Evolutionary conservation across 108 stramenopile species (phyloP), one percentile per base, ranked within the genome.

Genomic region (Cylindrotheca closterium): DNA sequence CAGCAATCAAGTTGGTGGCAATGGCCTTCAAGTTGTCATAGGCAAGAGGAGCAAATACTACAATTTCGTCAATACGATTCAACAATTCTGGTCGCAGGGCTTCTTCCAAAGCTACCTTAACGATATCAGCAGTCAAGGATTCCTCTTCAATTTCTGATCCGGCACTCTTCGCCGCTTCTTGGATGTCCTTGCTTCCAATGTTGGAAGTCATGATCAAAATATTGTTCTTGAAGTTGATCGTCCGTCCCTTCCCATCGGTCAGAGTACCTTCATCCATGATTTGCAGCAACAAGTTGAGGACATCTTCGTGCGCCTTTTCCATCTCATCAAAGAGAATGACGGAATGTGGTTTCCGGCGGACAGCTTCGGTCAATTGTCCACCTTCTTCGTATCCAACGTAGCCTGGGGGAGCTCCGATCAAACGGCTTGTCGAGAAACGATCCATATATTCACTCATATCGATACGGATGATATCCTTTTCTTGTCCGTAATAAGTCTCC

Each of bases 121-220:
- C 85, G 18, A 75, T 46, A 21, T 68, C 61, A 0, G 77, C 60
- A 29, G 67, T 73, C 48, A 68, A 50, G 55, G 63, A 50, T 10
- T 18, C 19, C 52, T 66, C 67, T 15, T 65, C 58, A 22, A 58
- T 56, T 1, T 74, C 81, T 18, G 58, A 59, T 19, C 51, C 65
- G 21, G 80, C 75, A 37, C 37, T 68, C 61, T 73, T 75, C 4
- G 85, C 82, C 4, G 77, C 71, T 70, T 93, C 81, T 19, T 90
- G 51, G 30, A 98, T 96, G 46, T 83, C 67, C 51, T 82, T 78
- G 58, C 91, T 91, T 19, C 98, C 98, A 55, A 97, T 69, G 62
- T 98, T 98, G 2, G 91, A 91, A 8, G 98, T 98, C 87, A 98
- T 93, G 63, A 97, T 91, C 67, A 98, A 75, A 51, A 98, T 88